Conservation (phyloP, 2,329 filamentous ascomycete species). For the Ophiostoma sp. region DNA sequence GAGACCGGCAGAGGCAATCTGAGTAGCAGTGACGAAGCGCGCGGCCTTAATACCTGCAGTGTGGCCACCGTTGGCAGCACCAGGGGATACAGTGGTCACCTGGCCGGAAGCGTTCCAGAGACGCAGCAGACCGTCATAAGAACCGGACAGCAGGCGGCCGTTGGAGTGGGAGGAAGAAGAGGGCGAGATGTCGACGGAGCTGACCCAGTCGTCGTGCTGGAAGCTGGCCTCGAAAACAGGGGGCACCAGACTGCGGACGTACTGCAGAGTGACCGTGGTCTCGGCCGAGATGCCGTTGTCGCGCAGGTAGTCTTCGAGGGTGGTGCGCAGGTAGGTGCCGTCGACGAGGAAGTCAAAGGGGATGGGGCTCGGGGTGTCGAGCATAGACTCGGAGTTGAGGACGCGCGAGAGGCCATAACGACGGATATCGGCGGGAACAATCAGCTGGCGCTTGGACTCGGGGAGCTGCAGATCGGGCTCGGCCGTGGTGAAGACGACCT, state of each 20-base stretch:
- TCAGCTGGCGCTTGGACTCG: slow-evolving; percentile 55
- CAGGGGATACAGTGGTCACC: slow-evolving; percentile 68
- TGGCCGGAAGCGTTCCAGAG: slow-evolving; percentile 90
- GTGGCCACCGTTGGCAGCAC: slow-evolving; percentile 64
- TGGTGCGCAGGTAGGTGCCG: slow-evolving; percentile 82
- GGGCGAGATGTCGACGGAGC: slow-evolving; percentile 76
- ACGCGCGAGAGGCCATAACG: slow-evolving; percentile 66
- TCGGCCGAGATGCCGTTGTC: slow-evolving; percentile 84
- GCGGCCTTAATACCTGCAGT: slow-evolving; percentile 72
- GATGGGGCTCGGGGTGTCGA: slow-evolving; percentile 60
- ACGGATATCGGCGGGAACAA: slow-evolving; percentile 61
- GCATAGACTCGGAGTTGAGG: slow-evolving; percentile 66
- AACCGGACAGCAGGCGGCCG: slow-evolving; percentile 73
- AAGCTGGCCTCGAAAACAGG: slow-evolving; percentile 87
- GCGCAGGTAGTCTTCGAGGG: slow-evolving; percentile 83
- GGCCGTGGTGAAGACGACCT: slow-evolving; percentile 62
- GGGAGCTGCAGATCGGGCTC: slow-evolving; percentile 57
- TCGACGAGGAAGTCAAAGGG: slow-evolving; percentile 95
- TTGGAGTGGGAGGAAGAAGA: slow-evolving; percentile 57
- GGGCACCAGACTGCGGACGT: slow-evolving; percentile 84
- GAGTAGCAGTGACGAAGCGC: slow-evolving; percentile 70
- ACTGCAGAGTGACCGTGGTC: slow-evolving; percentile 81
- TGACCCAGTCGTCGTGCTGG: slow-evolving; percentile 97
- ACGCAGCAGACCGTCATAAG: slow-evolving; percentile 82
- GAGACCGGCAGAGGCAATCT: slow-evolving; percentile 75